A percentile compares a stretch with the other conserved stretches of the same genome.
These are phyloP conservation scores for Candida ponderosae DNA, from an alignment of 805 yeast species.

Conservation along the genomic window DNA sequence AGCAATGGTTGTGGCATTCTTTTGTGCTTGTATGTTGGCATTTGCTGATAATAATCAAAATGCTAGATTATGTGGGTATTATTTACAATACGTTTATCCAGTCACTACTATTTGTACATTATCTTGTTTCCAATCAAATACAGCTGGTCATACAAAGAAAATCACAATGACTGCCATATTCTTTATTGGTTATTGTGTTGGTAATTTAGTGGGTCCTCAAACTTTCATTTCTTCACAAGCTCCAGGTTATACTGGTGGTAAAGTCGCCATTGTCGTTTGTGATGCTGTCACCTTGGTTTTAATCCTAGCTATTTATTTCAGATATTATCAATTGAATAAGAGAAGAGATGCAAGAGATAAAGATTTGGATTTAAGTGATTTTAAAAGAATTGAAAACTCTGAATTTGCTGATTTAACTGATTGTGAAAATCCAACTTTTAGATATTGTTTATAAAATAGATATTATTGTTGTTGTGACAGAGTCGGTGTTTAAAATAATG, in stretches of 20 bases:
- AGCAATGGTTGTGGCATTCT: constrained; percentile 17
- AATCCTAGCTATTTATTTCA: constrained; percentile 23
- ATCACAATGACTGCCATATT: constrained; percentile 47
- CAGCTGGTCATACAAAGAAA: constrained; percentile 68
- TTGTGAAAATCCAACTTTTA: constrained; percentile 43
- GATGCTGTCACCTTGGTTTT: constrained; percentile 33
- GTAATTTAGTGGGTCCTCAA: constrained; percentile 65
- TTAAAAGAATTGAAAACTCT: constrained; percentile 14
- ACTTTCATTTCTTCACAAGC: constrained; percentile 46
- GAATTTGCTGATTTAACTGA: constrained; percentile 45
- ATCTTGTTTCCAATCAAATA: constrained; percentile 32
- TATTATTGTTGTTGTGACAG: too few species aligned
- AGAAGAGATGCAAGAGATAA: constrained; percentile 23
- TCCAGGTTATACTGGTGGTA: constrained; percentile 49
- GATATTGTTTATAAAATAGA: constrained; percentile 29
- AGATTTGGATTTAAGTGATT: constrained; percentile 10
- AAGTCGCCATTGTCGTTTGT: constrained; percentile 42
- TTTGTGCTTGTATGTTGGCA: constrained; percentile 23
- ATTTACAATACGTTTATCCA: constrained; percentile 12
- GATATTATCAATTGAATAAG: constrained; percentile 26
- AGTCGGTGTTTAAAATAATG: too few species aligned
- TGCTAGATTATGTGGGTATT: constrained; percentile 6
- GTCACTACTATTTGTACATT: constrained; percentile 23
- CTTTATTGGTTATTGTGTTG: constrained; percentile 56
- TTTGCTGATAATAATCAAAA: constrained; percentile 13